These are phyloP conservation scores for Talaromyces liani DNA, from an alignment of 495 filamentous ascomycete species.

Conservation along the genomic window DNA sequence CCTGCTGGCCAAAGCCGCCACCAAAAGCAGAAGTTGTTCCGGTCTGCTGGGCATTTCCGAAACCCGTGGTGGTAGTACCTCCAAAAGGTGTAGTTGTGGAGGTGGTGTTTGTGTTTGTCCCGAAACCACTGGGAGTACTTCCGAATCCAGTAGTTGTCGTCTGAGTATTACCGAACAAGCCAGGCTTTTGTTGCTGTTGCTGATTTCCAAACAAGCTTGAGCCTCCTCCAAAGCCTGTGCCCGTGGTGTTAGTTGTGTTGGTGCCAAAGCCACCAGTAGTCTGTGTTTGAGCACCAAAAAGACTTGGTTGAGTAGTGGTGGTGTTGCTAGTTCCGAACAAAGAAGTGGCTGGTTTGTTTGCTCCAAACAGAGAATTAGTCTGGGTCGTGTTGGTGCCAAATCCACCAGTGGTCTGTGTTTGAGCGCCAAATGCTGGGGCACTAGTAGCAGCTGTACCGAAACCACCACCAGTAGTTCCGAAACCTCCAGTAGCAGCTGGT, in stretches of 20 bases:
- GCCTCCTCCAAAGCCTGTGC: conserved; percentile 28
- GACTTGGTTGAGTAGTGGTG: conserved; percentile 18
- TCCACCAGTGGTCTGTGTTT: conserved; percentile 46
- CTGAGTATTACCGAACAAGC: conserved; percentile 12
- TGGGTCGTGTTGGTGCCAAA: conserved; percentile 45
- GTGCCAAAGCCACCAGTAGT: conserved; percentile 16
- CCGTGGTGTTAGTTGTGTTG: conserved; percentile 20
- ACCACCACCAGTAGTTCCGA: conserved; percentile 41
- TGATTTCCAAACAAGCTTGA: conserved; percentile 39
- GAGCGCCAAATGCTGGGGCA: conserved; percentile 26
- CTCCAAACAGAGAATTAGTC: conserved; percentile 33
- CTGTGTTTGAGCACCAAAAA: conserved; percentile 11
- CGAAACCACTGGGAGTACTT: conserved; percentile 32
- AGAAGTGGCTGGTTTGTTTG: conserved; percentile 29
- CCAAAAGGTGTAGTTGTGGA: conserved; percentile 27
- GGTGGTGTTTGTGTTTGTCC: conserved; percentile 25
- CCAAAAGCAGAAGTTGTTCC: conserved; percentile 27
- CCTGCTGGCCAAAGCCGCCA: conserved; percentile 41
- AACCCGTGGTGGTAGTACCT: conserved; percentile 22
- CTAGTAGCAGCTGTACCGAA: conserved; percentile 44
- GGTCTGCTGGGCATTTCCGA: conserved; percentile 34
- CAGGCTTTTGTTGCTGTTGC: conserved; percentile 30
- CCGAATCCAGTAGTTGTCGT: conserved; percentile 33
- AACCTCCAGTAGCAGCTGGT: conserved; percentile 18
- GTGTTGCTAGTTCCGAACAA: conserved; percentile 28